Evolutionary conservation across 495 filamentous ascomycete species (phyloP), one percentile per base, ranked within the genome.

Genomic region (Entonaema liquescens): DNA sequence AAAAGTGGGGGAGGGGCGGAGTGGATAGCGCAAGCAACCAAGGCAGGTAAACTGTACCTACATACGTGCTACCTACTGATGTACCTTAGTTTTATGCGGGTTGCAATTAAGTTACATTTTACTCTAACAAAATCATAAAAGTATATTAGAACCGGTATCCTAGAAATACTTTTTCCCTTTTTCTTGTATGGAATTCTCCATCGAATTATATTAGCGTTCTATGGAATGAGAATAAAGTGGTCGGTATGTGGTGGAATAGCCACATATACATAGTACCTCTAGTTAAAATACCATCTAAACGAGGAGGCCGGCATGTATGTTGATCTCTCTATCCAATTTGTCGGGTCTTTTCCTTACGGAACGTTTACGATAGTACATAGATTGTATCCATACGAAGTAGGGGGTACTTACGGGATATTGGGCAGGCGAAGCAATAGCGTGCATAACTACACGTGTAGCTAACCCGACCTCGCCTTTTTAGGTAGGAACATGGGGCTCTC

Each of bases 401-500:
- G 54, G 49, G 49, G 25, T 53, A 53, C 49, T 53, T 53, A 29
- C 23, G 49, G 25, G 2, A 53, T 1, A 53, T 29, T 53, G 49
- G 49, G 13, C 12, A 28, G 26, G 26, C 49, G 13, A 29, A 17
- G 23, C 31, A 31, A 33, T 49, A 53, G 23, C 33, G 21, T 40
- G 50, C 36, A 26, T 58, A 60, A 23, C 8, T 66, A 59, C 26
- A 21, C 29, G 33, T 38, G n/a, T 59, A 65, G 29, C 53, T 57
- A 40, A 50, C 28, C 52, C 36, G 52, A 62, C 52, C 59, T 69
- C 52, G 38, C 59, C 28, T 40, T 63, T 62, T 69, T 63, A 31
- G 53, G 42, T 63, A 52, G 28, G 42, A 44, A 59, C 33, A 57
- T 71, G 68, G 62, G 68, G 68, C 62, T 71, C 68, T 71, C 57